phyloP scores from a whole-genome alignment of 2,329 filamentous ascomycete species.

The Colletotrichum phormii region DNA sequence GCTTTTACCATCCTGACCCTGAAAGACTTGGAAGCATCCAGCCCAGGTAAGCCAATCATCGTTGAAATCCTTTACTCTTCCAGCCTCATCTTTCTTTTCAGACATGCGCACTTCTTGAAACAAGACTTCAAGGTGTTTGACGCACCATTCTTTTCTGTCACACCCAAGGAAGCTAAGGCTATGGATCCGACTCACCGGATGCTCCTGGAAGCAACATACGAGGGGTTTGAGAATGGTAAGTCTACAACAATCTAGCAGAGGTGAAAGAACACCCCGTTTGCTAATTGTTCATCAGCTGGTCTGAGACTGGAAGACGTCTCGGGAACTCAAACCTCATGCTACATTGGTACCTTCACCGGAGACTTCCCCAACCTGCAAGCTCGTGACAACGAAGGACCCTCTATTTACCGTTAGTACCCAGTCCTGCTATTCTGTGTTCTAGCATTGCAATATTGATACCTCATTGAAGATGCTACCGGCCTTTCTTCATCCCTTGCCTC shows the following conservation, averaged over 20 bases:
- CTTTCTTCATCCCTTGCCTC: conserved; percentile 49
- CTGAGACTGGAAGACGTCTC: conserved; percentile 48
- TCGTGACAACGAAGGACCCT: conserved; percentile 40
- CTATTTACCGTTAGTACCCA: conserved; percentile 43
- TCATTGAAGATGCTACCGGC: conserved; percentile 58
- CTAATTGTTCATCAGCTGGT: conserved; percentile 41
- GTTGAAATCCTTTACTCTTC: too few species aligned
- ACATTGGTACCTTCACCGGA: conserved; percentile 48
- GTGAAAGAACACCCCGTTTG: rapidly evolving
- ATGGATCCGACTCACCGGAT: conserved; percentile 52
- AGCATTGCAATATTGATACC: conserved; percentile 51
- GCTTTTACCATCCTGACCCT: conserved; percentile 39
- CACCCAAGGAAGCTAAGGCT: conserved; percentile 43
- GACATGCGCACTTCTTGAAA: conserved; percentile 46
- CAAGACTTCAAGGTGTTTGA: conserved; percentile 45
- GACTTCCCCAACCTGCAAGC: conserved; percentile 45
- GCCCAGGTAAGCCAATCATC: conserved; percentile 11
- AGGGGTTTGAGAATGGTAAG: conserved; percentile 55
- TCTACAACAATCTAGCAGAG: conserved; percentile 48
- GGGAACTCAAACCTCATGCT: conserved; percentile 47
- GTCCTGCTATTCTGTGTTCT: conserved; percentile 46
- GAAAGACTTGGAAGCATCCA: conserved; percentile 39
- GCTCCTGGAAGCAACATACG: conserved; percentile 49
- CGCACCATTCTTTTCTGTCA: conserved; percentile 43
- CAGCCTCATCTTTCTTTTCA: not conserved